Conservation (phyloP, 73 alveolate species). For the Tetrahymena elliotti region DNA sequence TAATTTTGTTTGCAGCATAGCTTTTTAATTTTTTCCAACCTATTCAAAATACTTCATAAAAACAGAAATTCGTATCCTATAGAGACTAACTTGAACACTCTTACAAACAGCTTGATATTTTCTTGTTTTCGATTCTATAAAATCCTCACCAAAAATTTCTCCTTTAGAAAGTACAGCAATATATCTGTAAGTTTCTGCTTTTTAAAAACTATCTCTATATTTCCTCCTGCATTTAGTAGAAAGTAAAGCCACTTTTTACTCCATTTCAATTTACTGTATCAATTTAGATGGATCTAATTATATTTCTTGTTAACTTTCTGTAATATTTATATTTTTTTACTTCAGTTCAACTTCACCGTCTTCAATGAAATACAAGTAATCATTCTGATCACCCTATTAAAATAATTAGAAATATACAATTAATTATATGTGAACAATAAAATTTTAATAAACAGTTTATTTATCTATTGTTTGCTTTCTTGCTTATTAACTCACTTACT, state of each 20-base stretch:
- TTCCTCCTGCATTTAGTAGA: background rate
- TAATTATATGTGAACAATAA: too few relatives aligned
- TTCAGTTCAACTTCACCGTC: background rate
- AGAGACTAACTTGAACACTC: background rate
- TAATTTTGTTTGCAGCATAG: background rate
- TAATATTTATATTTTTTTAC: background rate
- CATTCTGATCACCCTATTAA: background rate
- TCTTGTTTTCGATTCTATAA: background rate
- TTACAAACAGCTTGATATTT: background rate
- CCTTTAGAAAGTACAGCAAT: background rate
- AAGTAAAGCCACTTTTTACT: background rate
- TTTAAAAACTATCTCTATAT: background rate
- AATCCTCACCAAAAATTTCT: background rate
- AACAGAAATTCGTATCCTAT: background rate
- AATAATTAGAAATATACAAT: background rate
- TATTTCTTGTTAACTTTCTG: background rate
- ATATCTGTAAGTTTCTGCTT: background rate
- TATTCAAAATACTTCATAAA: background rate
- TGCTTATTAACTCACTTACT: too few relatives aligned
- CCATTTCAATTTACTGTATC: background rate
- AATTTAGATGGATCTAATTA: background rate
- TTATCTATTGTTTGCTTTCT: too few relatives aligned
- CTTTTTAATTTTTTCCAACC: background rate
- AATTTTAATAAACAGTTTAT: too few relatives aligned
- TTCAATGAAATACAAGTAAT: background rate